These are phyloP conservation scores for Aureobasidium sp. DNA, from an alignment of 2,329 filamentous ascomycete species.

Conservation along the genomic window DNA sequence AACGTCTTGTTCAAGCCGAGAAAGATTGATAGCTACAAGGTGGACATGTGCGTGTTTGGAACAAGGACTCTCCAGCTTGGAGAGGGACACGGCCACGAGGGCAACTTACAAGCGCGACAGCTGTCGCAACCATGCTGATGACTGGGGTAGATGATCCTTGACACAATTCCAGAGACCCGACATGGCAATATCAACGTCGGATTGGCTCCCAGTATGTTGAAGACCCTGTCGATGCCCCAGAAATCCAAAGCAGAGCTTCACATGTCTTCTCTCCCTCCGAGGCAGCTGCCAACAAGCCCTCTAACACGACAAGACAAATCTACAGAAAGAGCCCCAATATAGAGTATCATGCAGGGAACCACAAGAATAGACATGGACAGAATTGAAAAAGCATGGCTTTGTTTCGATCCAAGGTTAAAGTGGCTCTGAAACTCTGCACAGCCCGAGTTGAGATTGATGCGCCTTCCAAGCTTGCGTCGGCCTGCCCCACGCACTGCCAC, in stretches of 20 bases:
- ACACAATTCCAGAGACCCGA: too few species aligned
- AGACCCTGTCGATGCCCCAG: not conserved
- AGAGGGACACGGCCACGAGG: too few species aligned
- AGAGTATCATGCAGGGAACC: not conserved
- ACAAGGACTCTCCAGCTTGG: too few species aligned
- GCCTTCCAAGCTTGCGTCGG: not conserved
- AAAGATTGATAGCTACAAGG: too few species aligned
- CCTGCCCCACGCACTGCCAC: slow-evolving; percentile 14
- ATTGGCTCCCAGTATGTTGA: not conserved
- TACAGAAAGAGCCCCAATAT: not conserved
- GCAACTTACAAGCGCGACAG: too few species aligned
- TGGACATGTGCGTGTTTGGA: too few species aligned
- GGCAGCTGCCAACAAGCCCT: not conserved
- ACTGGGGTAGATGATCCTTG: too few species aligned
- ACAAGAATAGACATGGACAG: not conserved
- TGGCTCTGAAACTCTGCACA: slow-evolving; percentile 8
- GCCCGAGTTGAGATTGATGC: not conserved
- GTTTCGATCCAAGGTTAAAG: not conserved
- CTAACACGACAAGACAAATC: not conserved
- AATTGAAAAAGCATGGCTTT: not conserved
- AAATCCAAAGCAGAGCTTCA: slow-evolving; percentile 3
- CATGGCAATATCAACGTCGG: not conserved
- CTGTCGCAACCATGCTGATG: too few species aligned
- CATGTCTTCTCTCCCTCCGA: not conserved
- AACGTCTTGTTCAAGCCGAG: too few species aligned